Conservation (phyloP, 495 filamentous ascomycete species). For the Zalerion maritima region DNA sequence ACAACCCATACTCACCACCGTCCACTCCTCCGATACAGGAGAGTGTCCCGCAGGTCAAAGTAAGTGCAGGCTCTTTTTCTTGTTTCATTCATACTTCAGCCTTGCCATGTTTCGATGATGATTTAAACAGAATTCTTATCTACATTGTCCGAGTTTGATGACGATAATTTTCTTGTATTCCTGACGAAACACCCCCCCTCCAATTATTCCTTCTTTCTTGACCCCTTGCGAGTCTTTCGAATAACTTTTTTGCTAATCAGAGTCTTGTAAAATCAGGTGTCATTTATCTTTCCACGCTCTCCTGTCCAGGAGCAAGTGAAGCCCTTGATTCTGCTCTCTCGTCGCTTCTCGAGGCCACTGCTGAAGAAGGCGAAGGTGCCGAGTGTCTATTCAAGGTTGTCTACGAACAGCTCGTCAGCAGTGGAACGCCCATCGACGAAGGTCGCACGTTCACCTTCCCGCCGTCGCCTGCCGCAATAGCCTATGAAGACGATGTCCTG, state of each 20-base stretch:
- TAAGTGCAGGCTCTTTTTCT: slow-evolving; percentile 37
- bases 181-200: slow-evolving; percentile 53
- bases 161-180: slow-evolving; percentile 78
- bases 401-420: slow-evolving; percentile 38
- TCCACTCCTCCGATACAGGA: slow-evolving; percentile 74
- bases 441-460: slow-evolving; percentile 30
- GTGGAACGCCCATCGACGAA: slow-evolving; percentile 12
- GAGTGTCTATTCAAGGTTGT: slow-evolving; percentile 43
- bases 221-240: slow-evolving; percentile 5
- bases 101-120: slow-evolving; percentile 54
- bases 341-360: slow-evolving; percentile 31
- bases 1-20: slow-evolving; percentile 55
- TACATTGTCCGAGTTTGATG: slow-evolving; percentile 94
- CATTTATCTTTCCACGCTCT: slow-evolving; percentile 47
- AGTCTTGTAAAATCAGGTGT: slow-evolving; percentile 40
- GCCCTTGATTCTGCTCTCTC: slow-evolving; percentile 40
- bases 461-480: slow-evolving; percentile 41
- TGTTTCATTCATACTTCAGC: slow-evolving; percentile 5
- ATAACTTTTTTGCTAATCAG: slow-evolving; percentile 29
- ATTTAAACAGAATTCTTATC: slow-evolving; percentile 84
- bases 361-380: slow-evolving; percentile 17
- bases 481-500: slow-evolving; percentile 53
- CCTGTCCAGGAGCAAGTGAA: slow-evolving; percentile 19
- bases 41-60: slow-evolving; percentile 79
- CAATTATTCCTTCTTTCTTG: slow-evolving; percentile 10